These are phyloP conservation scores for Acer negundo DNA, from an alignment of 345 rosid genomes.

Conservation along the genomic window DNA sequence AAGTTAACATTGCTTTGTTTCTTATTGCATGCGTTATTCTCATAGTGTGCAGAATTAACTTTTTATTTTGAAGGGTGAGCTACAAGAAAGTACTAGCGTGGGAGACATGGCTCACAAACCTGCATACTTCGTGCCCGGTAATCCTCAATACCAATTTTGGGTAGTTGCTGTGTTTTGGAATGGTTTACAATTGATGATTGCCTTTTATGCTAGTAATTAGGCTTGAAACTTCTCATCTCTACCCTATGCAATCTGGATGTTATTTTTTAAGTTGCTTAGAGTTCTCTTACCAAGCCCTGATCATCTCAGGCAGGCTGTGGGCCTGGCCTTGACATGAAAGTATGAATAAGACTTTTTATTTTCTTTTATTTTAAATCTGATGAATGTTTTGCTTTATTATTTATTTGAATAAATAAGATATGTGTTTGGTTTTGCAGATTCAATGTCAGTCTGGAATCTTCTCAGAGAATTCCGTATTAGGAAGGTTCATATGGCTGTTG, in stretches of 20 bases:
- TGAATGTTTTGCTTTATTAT: neutral
- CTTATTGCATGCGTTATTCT: conserved; percentile 38
- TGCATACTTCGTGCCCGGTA: conserved; percentile 97
- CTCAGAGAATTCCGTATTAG: conserved; percentile 97
- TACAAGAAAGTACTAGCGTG: conserved; percentile 74
- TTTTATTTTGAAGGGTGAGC: conserved; percentile 96
- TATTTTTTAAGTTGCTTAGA: neutral
- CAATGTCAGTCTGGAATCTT: conserved; percentile 99
- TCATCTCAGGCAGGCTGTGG: neutral
- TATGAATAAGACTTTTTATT: neutral
- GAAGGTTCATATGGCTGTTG: conserved; percentile 99
- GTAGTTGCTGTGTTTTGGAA: neutral
- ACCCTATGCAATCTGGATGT: neutral
- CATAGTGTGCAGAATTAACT: conserved; percentile 45
- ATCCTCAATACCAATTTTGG: conserved; percentile 7
- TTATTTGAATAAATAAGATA: conserved; percentile 14
- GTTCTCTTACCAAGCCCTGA: neutral
- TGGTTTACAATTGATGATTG: neutral
- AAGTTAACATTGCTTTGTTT: conserved; percentile 24
- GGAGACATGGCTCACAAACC: conserved; percentile 99
- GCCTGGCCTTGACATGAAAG: neutral
- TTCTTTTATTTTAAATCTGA: neutral
- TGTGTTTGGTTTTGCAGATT: conserved; percentile 61
- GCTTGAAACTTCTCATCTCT: neutral
- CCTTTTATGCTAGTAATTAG: conserved; percentile 2